phyloP scores from a whole-genome alignment of 1,284 basidiomycete species.

The Coniferiporia weirii region DNA sequence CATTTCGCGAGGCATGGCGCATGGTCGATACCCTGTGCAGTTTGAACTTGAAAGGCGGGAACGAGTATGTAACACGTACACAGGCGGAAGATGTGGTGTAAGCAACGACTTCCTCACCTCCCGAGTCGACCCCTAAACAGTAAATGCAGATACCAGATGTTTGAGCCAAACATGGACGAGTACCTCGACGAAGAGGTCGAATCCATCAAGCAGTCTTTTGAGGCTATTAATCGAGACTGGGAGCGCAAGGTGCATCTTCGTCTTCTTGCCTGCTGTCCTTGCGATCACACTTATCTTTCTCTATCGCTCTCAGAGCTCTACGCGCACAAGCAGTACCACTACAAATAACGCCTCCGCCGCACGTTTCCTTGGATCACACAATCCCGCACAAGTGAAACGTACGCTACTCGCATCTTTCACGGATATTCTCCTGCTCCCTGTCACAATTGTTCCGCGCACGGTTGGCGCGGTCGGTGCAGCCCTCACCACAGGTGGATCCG shows the following conservation, averaged over 20 bases:
- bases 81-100: constrained; percentile 82
- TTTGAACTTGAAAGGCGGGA: constrained; percentile 25
- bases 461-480: constrained; percentile 77
- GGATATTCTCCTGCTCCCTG: constrained; percentile 84
- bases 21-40: constrained; percentile 72
- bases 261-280: constrained; percentile 21
- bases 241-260: constrained; percentile 51
- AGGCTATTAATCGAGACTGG: constrained; percentile 76
- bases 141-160: constrained; percentile 75
- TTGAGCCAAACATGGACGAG: constrained; percentile 93
- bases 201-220: constrained; percentile 69
- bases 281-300: constrained; percentile 18
- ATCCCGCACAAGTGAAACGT: constrained; percentile 89
- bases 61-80: constrained; percentile 32
- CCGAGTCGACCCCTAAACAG: not conserved
- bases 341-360: constrained; percentile 38
- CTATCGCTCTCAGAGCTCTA: constrained; percentile 13
- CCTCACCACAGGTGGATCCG: constrained; percentile 62
- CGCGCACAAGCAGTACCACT: constrained; percentile 18
- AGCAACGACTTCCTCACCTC: constrained; percentile 19
- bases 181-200: constrained; percentile 94
- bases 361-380: constrained; percentile 77
- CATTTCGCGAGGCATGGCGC: constrained; percentile 83
- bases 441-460: constrained; percentile 92
- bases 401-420: constrained; percentile 92